Evolutionary conservation across 495 filamentous ascomycete species (phyloP).

Genomic region (Niebla homalea): DNA sequence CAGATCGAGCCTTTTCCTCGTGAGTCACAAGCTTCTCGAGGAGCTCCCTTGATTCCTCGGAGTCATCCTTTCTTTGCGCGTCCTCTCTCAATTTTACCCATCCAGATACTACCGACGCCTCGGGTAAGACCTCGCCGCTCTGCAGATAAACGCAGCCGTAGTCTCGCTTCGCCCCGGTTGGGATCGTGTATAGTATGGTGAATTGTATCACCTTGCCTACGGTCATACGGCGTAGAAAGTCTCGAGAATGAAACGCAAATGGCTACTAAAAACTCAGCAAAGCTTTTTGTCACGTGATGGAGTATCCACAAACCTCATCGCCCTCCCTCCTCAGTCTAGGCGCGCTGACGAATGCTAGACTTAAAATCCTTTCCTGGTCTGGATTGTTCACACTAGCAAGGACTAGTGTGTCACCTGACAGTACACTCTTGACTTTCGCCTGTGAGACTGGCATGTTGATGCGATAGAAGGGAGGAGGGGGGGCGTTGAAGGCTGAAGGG

Average conservation of each 20-base stretch:
- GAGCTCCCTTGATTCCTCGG: slow-evolving; percentile 52
- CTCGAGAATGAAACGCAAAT: slow-evolving; percentile 83
- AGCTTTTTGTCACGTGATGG: neutral
- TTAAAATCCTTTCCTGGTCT: slow-evolving; percentile 65
- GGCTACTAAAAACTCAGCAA: slow-evolving; percentile 31
- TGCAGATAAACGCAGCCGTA: slow-evolving; percentile 68
- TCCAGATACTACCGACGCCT: slow-evolving; percentile 68
- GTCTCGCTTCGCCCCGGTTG: slow-evolving; percentile 66
- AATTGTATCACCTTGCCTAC: slow-evolving; percentile 84
- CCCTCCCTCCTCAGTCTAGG: slow-evolving; percentile 77
- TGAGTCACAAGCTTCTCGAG: slow-evolving; percentile 62
- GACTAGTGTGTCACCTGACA: slow-evolving; percentile 85
- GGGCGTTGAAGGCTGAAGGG: no score
- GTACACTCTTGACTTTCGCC: slow-evolving; percentile 84
- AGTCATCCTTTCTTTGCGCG: slow-evolving; percentile 73
- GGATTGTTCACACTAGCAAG: slow-evolving; percentile 64
- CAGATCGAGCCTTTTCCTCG: slow-evolving; percentile 68
- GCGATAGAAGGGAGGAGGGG: no score
- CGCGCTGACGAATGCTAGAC: slow-evolving; percentile 80
- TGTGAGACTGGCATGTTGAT: slow-evolving; percentile 24
- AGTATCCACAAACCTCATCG: slow-evolving; percentile 69
- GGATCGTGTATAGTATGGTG: slow-evolving; percentile 68
- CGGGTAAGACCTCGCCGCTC: slow-evolving; percentile 62
- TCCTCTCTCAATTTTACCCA: slow-evolving; percentile 89
- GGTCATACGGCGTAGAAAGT: slow-evolving; percentile 68